phyloP scores from a whole-genome alignment of 2,329 filamentous ascomycete species.

The Sarocladiaceae sp. region DNA sequence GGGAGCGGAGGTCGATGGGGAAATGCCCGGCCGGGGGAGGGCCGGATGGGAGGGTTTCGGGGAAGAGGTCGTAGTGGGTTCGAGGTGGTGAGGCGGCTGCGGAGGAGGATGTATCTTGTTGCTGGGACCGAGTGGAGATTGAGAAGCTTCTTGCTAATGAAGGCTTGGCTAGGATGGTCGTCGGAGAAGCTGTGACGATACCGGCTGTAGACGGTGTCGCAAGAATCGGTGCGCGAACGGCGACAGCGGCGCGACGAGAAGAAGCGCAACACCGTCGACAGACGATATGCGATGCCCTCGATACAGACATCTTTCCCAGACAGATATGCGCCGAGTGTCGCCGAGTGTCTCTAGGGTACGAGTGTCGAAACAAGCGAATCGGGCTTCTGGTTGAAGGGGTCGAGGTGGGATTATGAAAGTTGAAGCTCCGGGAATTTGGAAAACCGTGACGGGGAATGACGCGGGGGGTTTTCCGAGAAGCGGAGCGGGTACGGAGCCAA shows the following conservation, averaged over 20 bases:
- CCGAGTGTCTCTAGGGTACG: too few species aligned
- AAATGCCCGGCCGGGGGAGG: conserved; percentile 78
- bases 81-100: conserved; percentile 16
- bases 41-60: conserved; percentile 68
- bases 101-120: conserved; percentile 12
- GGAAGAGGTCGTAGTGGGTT: conserved; percentile 88
- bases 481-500: neutral
- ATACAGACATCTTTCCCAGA: neutral
- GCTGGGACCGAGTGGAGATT: conserved; percentile 6
- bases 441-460: neutral
- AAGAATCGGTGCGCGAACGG: conserved; percentile 3
- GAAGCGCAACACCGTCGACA: conserved; percentile 7
- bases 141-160: neutral
- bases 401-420: neutral
- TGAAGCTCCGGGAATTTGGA: neutral
- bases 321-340: too few species aligned
- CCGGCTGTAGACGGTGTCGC: conserved; percentile 3
- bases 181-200: neutral
- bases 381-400: neutral
- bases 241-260: conserved; percentile 11
- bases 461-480: neutral
- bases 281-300: neutral
- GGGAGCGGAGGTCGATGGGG: conserved; percentile 61
- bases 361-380: neutral
- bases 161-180: neutral